Evolutionary conservation across 805 yeast genomes (phyloP), one percentile per base, ranked within the genome.

Genomic region (Wickerhamomyces sydowiorum): DNA sequence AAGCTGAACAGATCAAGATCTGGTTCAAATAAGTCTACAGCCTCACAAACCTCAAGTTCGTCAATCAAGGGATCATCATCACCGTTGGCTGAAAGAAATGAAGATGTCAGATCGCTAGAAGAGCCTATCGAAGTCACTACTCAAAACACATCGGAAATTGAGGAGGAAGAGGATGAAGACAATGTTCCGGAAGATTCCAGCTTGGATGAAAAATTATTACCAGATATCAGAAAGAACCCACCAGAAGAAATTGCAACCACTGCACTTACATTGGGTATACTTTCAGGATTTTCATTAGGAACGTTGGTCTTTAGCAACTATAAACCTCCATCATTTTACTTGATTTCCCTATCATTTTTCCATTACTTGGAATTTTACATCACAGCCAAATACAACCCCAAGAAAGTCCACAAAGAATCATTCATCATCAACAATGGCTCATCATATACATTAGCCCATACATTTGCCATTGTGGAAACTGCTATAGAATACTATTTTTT

Each of bases 361-460:
- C 98, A 93, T 59, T 75, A 86, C 51, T 58, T 86, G 18, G 99
- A 93, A 64, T 93, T 82, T 59, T 77, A 74, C 53, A 74, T 80
- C 31, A 93, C 99, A 0, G 89, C 96, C 0, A 64, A 67, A 39
- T 88, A 70, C 63, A 89, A 91, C 55, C 70, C 80, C 3, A 60
- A 68, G 4, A 79, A 81, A 53, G 83, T 82, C 1, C 80, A 78
- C 33, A 73, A 73, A 42, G 88, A 85, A 51, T 88, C 90, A 0
- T 86, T 78, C 53, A 65, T 85, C 38, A 59, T 85, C 37, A 73
- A 75, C 43, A 85, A 85, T 52, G 89, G 90, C 3, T 50, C 59
- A 1, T 74, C 71, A 15, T 85, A 85, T 53, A 60, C 68, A 0
- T 37, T 65, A 1, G 88, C 90, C 0, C 89, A 84, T 49, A 20